Base-by-base conservation (phyloP, 148 eudicot species). In the Polygonum aviculare region DNA sequence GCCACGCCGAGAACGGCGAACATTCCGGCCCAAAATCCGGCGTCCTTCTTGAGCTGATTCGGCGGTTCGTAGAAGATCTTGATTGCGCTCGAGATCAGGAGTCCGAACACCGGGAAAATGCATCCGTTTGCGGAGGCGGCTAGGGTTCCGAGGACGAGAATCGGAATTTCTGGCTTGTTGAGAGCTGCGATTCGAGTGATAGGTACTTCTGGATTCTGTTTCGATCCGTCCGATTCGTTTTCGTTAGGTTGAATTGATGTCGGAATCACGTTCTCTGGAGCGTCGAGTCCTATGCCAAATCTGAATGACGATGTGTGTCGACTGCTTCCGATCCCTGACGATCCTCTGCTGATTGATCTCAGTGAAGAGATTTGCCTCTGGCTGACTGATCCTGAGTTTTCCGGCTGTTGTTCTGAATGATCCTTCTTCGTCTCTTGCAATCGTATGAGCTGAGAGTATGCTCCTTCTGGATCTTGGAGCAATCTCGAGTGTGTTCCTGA, bases 361-460 rank as follows among this genome's bases (percentile, higher is more conserved):
- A 69, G 52, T 31, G 85, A 83, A 54, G 76, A 72, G 75, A 19
- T 81, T 90, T 7, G 76, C 48, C 47, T 31, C 89, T 88, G 76
- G 77, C 78, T 2, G 79, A 83, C 74, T 86, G 81, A 45, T 67
- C 52, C 19, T 18, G 52, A 72, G 12, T 4, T 77, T 35, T 69
- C 26, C 82, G 26, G 74, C 35, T 35, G 22, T 51, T 35, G 22
- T 57, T 49, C 80, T 0, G 81, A 54, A n/a, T n/a, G n/a, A n/a
- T 81, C 85, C 22, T 81, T 84, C 45, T 72, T 87, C 54, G 82
- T 82, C 67, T 93, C 90, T 78, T 93, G 96, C 59, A 91, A 69
- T 41, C 44, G 80, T 72, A 91, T 80, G 51, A 93, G 98, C 77
- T 93, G 96, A 79, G 92, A 85, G 80, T 93, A 93, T 74, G 94